These are phyloP conservation scores for Lumnitzera racemosa DNA, from an alignment of 345 rosid genomes.

Conservation along the genomic window DNA sequence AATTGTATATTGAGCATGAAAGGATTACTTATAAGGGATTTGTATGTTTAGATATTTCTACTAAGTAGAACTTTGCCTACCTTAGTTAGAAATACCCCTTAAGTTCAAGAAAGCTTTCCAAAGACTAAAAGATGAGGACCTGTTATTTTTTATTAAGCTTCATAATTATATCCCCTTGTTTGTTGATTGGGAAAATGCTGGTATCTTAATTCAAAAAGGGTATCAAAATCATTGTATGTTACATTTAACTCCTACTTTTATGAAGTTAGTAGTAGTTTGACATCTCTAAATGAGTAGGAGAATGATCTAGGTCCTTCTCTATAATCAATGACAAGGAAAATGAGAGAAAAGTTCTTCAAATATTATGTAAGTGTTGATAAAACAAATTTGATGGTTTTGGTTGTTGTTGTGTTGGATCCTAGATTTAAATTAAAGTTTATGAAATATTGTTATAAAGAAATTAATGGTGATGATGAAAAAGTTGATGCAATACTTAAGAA, in stretches of 20 bases:
- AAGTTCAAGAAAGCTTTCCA: conserved; percentile 3
- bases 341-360: conserved; percentile 1
- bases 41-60: conserved; percentile 1
- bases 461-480: too few relatives aligned
- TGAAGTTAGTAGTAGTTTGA: not conserved
- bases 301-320: not conserved
- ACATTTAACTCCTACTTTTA: not conserved
- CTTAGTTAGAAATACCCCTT: not conserved
- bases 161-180: too few relatives aligned
- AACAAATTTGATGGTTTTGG: too few relatives aligned
- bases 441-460: too few relatives aligned
- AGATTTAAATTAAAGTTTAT: too few relatives aligned
- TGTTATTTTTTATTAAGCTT: not conserved
- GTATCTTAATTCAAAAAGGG: not conserved
- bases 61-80: not conserved
- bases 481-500: too few relatives aligned
- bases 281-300: not conserved
- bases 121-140: not conserved
- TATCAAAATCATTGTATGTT: not conserved
- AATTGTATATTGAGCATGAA: not conserved
- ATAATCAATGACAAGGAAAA: not conserved
- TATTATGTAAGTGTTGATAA: too few relatives aligned
- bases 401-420: too few relatives aligned
- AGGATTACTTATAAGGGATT: not conserved
- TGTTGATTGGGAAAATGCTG: not conserved